Evolutionary conservation across 208 protist species (phyloP), one percentile per base, ranked within the genome.

Genomic region (Balamuthia mandrillaris): DNA sequence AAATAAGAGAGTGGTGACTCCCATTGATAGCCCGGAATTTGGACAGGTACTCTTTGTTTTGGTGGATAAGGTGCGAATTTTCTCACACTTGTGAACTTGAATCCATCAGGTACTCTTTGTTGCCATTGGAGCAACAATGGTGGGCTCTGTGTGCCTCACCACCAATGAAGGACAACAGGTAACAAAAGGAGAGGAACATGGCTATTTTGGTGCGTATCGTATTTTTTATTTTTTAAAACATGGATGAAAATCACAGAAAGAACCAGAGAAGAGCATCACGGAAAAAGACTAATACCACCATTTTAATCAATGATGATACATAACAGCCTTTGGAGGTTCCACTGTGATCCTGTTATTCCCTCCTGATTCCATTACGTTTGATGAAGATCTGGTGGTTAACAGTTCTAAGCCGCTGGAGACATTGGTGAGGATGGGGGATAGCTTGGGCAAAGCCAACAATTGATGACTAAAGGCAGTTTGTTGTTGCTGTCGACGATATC

Each of bases 341-440:
- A 94, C 93, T 0, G 86, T 94, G 63, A 10, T 95, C 14, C n/a
- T 93, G 3, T 44, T 95, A 29, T 95, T 95, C 75, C 35, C 86
- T 49, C 81, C 84, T 31, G 84, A 70, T 41, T 56, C 27, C 1
- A 86, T 95, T 31, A 21, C 52, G 37, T 92, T 91, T 24, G 93
- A 95, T 41, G 45, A 39, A 18, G 93, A 95, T 61, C 66, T 95
- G 44, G 0, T 91, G 24, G 84, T 58, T n/a, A 95, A 95, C 81
- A 90, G 74, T 27, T 5, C 35, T 33, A 72, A 85, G 81, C 81
- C 81, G 6, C 29, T 85, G 24, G 81, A 85, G 65, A 85, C 81
- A 9, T 44, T 78, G n/a, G 65, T 85, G 24, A 85, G 75, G 52
- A 31, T 85, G 14, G 81, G 81, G 44, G 41, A n/a, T 37, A 77